Percentiles rank a stretch among this genome's conserved stretches.
Evolutionary conservation across 225 moss, liverwort and hornwort genomes (phyloP).

Genomic region (Rhytidiadelphus loreus): DNA sequence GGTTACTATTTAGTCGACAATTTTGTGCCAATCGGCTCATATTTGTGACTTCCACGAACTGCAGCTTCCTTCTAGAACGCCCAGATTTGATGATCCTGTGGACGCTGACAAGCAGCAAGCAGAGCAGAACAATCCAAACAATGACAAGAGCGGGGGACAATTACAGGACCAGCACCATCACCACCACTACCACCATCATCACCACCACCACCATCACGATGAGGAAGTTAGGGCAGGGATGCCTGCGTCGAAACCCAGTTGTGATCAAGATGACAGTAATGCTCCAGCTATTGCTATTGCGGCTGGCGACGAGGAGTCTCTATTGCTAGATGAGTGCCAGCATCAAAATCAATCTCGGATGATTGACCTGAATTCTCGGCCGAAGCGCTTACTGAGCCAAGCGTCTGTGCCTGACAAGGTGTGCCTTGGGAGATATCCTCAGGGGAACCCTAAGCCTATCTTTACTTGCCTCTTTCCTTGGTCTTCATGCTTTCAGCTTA

Average conservation of each 20-base stretch:
- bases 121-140: constrained; percentile 13
- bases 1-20: neutral
- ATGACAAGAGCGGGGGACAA: constrained; percentile 5
- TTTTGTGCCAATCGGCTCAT: constrained; percentile 1
- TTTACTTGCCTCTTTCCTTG: neutral
- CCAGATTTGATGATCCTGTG: constrained; percentile 12
- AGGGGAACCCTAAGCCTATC: neutral
- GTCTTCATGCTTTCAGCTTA: neutral
- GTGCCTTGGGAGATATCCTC: neutral
- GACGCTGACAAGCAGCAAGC: constrained; percentile 24
- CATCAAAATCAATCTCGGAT: constrained; percentile 42
- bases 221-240: constrained; percentile 16
- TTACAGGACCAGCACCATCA: constrained; percentile 38
- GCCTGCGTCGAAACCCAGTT: constrained; percentile 20
- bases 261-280: constrained; percentile 66
- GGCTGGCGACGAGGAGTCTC: constrained; percentile 65
- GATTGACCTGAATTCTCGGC: constrained; percentile 89
- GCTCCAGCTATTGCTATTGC: constrained; percentile 57
- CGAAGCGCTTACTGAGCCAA: constrained; percentile 59
- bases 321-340: constrained; percentile 36
- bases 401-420: constrained; percentile 50
- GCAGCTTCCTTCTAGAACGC: constrained; percentile 40
- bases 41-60: neutral
- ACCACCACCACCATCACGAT: constrained; percentile 50
- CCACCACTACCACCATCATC: constrained; percentile 45